Base-by-base conservation (phyloP, 2,329 filamentous ascomycete species). In the Neophaeococcomyces mojaviensis region DNA sequence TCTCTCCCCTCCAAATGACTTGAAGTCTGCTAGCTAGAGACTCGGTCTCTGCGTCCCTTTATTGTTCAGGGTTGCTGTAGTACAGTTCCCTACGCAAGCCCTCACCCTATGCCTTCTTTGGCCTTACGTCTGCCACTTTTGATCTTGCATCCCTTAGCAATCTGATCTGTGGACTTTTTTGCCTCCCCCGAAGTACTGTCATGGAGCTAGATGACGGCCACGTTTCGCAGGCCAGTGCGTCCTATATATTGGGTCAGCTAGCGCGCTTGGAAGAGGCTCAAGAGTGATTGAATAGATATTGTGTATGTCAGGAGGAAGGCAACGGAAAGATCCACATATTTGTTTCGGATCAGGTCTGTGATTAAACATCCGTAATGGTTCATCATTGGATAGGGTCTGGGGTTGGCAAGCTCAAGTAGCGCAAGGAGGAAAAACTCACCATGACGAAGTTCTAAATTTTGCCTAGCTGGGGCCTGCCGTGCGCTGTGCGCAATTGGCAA, bases 291-390 rank as follows among this genome's bases (percentile, higher is more conserved):
- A 39, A 44, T 39, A 45, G 46, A 22, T 35, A 37, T 18, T 15
- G 22, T n/a, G 3, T 34, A 18, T 31, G 16, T 38, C 33, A 33
- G 34, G 22, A 47, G 22, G 32, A 35, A 37, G 31, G 15, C 35
- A 18, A 41, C 45, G 32, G 39, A 47, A 42, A 42, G 33, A 35
- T 47, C 33, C 39, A 42, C 45, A 47, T 36, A 12, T 36, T 84
- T 74, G 88, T 94, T 84, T 84, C 85, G 84, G 83, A 81, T 77
- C 79, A 78, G 74, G 76, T 79, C 75, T 77, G 70, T 72, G 63
- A 62, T 94, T 94, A 87, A n/a, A 92, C 87, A 95, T 95, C 89
- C 89, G 88, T 78, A 84, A 86, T 94, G 72, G 71, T 92, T 94
- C 86, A 88, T 95, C 89, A 95, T 80, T 60, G 58, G 67, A 48